Base-by-base conservation (phyloP, 1,284 basidiomycete genomes). In the Moniliella sp. region DNA sequence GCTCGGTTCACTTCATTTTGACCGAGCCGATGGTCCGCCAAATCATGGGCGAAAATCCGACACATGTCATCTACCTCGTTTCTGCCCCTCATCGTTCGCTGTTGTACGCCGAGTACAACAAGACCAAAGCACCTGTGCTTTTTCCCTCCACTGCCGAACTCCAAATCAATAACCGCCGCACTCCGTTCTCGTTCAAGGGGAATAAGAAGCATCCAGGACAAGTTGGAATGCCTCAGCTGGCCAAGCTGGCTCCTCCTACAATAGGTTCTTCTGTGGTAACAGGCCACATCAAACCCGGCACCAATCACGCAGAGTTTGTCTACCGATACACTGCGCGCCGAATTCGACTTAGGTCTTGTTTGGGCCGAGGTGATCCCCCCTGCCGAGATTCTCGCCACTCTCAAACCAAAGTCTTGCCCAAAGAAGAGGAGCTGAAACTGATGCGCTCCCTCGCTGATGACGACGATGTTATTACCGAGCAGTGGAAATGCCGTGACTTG, bases 151-250 rank as follows among this genome's bases (percentile, higher is more conserved):
- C 42, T 1, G 48, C 52, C 35, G 53, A 58, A 29, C 45, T 42
- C 1, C 35, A 47, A 4, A 48, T 58, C 32, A 58, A 58, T 31
- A 36, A 32, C 1, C 28, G 26, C 2, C 25, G 37, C 2, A 40
- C 55, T 2, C 39, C 45, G 2, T 40, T 33, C 15, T 57, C 46
- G 18, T 39, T 58, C 11, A 38, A 43, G 13, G 51, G 55, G 10
- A 57, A 42, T 34, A 55, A 54, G 35, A 58, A 57, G 37, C 34
- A 42, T 14, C 30, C 40, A 0, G 50, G 48, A 1, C 42, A 45
- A 14, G 55, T 58, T 1, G 42, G 51, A 5, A 50, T 53, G 7
- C 55, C 55, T 4, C 42, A 58, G 25, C 37, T 58, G 25, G 55
- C 54, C 42, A 53, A 52, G 32, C 45, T 37, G 35, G 8, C n/a